Evolutionary conservation across 768 basidiomycete species (phyloP).

Genomic region (Lanmaoa pseudosensibilis): DNA sequence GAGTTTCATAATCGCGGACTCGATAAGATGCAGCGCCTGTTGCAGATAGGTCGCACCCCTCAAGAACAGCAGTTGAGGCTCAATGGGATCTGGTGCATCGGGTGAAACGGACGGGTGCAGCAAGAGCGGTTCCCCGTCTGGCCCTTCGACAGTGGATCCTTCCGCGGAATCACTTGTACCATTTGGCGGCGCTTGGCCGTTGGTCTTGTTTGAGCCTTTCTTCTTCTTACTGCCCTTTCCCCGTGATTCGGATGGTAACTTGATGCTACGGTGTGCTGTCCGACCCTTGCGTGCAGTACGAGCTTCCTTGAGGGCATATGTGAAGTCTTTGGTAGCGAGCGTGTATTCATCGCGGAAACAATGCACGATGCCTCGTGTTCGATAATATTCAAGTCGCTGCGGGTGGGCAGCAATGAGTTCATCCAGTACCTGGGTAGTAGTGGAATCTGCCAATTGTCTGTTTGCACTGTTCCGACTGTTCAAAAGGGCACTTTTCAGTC

Average conservation of each 20-base stretch:
- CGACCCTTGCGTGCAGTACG: slow-evolving; percentile 68
- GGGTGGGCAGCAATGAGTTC: slow-evolving; percentile 73
- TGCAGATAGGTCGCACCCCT: slow-evolving; percentile 83
- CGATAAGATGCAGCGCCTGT: slow-evolving; percentile 73
- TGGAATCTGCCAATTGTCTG: slow-evolving; percentile 85
- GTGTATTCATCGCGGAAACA: slow-evolving; percentile 84
- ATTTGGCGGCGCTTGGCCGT: slow-evolving; percentile 67
- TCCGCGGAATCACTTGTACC: slow-evolving; percentile 57
- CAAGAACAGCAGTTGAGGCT: slow-evolving; percentile 80
- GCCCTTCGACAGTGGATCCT: slow-evolving; percentile 41
- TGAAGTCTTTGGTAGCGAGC: slow-evolving; percentile 77
- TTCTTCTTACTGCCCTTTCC: slow-evolving; percentile 57
- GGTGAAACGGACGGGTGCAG: slow-evolving; percentile 75
- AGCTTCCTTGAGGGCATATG: slow-evolving; percentile 75
- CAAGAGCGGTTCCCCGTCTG: slow-evolving; percentile 49
- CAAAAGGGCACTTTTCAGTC: slow-evolving; percentile 6
- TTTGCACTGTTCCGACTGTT: slow-evolving; percentile 23
- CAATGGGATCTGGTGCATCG: slow-evolving; percentile 83
- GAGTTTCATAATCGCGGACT: slow-evolving; percentile 65
- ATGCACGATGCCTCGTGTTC: slow-evolving; percentile 88
- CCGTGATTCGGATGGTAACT: slow-evolving; percentile 35
- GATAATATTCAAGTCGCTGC: slow-evolving; percentile 78
- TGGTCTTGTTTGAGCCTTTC: slow-evolving; percentile 45
- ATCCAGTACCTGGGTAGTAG: slow-evolving; percentile 74
- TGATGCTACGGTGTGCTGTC: slow-evolving; percentile 49